A percentile compares a stretch with the other conserved stretches of the same genome.
Conservation (phyloP, 345 rosid species). For the Eucalyptus tenuipes region DNA sequence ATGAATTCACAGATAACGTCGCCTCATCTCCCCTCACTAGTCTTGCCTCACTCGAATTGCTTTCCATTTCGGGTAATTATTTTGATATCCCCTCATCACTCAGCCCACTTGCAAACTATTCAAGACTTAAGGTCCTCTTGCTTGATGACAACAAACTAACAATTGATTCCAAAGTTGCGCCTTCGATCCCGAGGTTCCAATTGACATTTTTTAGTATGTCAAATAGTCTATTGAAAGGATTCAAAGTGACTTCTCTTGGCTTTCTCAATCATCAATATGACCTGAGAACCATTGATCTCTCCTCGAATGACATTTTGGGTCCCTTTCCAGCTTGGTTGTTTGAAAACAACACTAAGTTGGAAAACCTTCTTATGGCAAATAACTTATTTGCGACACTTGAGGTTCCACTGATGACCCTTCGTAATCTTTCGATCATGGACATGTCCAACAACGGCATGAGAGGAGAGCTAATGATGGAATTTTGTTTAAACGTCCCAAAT, state of each 20-base stretch:
- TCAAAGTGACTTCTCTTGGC: neutral
- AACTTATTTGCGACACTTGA: neutral
- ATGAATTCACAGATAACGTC: no score
- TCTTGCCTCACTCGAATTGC: neutral
- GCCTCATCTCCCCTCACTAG: neutral
- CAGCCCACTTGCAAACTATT: neutral
- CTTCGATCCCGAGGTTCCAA: neutral
- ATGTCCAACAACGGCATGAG: no score
- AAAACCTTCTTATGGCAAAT: neutral
- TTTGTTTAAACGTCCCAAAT: no score
- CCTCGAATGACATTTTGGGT: accelerated
- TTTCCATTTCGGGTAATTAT: neutral
- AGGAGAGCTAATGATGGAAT: no score
- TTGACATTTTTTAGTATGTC: accelerated
- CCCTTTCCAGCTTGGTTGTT: neutral
- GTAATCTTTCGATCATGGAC: accelerated
- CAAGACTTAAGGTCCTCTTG: neutral
- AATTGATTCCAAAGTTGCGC: neutral
- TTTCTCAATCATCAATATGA: neutral
- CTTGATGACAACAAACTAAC: neutral
- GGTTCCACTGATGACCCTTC: accelerated
- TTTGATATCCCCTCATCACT: neutral
- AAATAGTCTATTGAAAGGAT: neutral
- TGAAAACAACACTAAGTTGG: no score
- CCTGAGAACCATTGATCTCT: neutral